Evolutionary conservation across 192 early-diverging fungal species (phyloP), one percentile per base, ranked within the genome.

Genomic region (Geranomyces variabilis): DNA sequence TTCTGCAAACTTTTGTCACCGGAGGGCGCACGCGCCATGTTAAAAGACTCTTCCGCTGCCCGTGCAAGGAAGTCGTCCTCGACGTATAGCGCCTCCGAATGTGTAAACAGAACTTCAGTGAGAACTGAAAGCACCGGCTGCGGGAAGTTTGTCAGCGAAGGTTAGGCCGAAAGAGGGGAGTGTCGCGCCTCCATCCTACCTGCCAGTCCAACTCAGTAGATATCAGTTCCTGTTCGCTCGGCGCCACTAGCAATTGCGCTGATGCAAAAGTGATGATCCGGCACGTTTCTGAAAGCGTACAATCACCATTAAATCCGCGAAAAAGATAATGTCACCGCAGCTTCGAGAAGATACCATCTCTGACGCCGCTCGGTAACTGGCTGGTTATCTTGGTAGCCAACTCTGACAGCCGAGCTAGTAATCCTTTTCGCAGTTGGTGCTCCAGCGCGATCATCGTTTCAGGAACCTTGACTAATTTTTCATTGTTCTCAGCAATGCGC

Each of bases 341-440:
- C n/a, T n/a, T n/a, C n/a, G n/a, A n/a, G n/a, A n/a, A n/a, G n/a
- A 26, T 53, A 53, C 51, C 51, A 53, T 53, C 24, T 53, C 51
- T n/a, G 24, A 7, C 51, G 17, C 4, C 51, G 51, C 24, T 26
- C 17, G 19, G n/a, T 26, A 7, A 15, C 51, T 3, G 4, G 24
- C 4, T 26, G 4, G 51, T 17, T 17, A 53, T n/a, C 3, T 3
- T n/a, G 51, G 24, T 7, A 53, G 7, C 51, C 24, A 53, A 26
- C 7, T 53, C 51, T 9, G 51, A 3, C 7, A 53, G 24, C 51
- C 24, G 51, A 3, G 7, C 24, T n/a, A 53, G 19, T 17, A 26
- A n/a, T 26, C 4, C 17, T 7, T 3, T 26, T n/a, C 51, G 51
- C 51, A 53, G 51, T 17, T 53, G 6, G 24, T 53, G 24, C 24